phyloP scores from a whole-genome alignment of 306 rosid genomes.

The Citrullus mucosospermus region DNA sequence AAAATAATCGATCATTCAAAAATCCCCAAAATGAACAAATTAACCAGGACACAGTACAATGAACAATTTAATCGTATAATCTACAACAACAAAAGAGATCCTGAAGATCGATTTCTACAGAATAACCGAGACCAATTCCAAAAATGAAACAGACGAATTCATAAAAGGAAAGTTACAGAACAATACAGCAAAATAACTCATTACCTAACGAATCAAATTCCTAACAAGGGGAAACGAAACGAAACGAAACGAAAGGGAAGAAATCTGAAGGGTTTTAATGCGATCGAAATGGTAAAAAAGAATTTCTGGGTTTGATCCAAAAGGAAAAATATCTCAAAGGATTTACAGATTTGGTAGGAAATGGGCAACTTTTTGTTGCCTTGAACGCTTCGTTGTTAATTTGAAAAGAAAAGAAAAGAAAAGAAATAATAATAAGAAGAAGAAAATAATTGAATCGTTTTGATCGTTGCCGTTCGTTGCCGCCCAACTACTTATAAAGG shows the following conservation, averaged over 20 bases:
- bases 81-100: not conserved
- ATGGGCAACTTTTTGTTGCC: not conserved
- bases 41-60: not conserved
- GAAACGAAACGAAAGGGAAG: not conserved
- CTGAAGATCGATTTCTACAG: not conserved
- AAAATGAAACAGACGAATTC: not conserved
- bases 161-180: not conserved
- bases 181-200: not conserved
- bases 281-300: not conserved
- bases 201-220: not conserved
- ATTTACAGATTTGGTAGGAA: not conserved
- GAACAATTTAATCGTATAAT: not conserved
- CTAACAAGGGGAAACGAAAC: not conserved
- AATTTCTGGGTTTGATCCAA: too few species aligned
- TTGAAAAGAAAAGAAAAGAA: not conserved
- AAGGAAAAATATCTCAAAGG: not conserved
- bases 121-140: not conserved
- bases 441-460: not conserved
- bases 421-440: too few species aligned
- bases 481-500: not conserved
- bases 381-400: not conserved
- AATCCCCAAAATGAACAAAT: not conserved
- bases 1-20: too few species aligned
- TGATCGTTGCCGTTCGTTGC: not conserved
- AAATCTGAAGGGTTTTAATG: not conserved